phyloP scores from a whole-genome alignment of 805 yeast genomes.

The Barnettozyma sucrosica region DNA sequence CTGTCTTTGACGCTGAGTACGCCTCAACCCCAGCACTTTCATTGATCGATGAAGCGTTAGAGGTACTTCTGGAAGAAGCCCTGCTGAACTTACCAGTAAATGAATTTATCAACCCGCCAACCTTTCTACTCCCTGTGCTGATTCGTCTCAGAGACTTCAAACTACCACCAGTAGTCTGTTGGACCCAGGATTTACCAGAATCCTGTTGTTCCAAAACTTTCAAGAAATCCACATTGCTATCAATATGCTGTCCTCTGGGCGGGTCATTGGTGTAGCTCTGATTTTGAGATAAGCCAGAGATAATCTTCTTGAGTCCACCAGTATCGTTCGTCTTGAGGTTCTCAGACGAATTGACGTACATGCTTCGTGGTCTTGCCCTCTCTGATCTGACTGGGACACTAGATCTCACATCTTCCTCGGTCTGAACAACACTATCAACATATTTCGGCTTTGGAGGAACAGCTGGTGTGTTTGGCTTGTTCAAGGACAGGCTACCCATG shows the following conservation, averaged over 20 bases:
- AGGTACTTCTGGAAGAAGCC: constrained; percentile 22
- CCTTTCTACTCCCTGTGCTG: constrained; percentile 24
- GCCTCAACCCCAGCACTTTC: constrained; percentile 19
- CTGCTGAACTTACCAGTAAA: constrained; percentile 26
- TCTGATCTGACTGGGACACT: constrained; percentile 3
- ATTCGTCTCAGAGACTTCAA: constrained; percentile 25
- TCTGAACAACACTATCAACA: constrained; percentile 25
- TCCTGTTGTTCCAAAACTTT: constrained; percentile 33
- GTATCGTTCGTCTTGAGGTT: background rate
- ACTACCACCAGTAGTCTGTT: constrained; percentile 29
- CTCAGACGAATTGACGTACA: constrained; percentile 26
- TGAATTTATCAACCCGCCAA: constrained; percentile 20
- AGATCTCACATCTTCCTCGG: constrained; percentile 7
- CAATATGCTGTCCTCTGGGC: constrained; percentile 22
- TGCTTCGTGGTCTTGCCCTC: constrained; percentile 29
- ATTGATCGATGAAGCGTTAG: constrained; percentile 26
- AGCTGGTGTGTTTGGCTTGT: constrained; percentile 7
- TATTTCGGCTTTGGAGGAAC: constrained; percentile 20
- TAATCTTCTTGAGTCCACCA: constrained; percentile 18
- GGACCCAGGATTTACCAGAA: constrained; percentile 29
- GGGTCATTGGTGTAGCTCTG: constrained; percentile 14
- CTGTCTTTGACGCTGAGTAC: constrained; percentile 9
- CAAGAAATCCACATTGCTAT: constrained; percentile 35
- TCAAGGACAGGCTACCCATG: constrained; percentile 18
- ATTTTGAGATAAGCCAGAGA: constrained; percentile 14